Evolutionary conservation across 2,329 filamentous ascomycete genomes (phyloP), one percentile per base, ranked within the genome.

Genomic region (Colletotrichum sp.): DNA sequence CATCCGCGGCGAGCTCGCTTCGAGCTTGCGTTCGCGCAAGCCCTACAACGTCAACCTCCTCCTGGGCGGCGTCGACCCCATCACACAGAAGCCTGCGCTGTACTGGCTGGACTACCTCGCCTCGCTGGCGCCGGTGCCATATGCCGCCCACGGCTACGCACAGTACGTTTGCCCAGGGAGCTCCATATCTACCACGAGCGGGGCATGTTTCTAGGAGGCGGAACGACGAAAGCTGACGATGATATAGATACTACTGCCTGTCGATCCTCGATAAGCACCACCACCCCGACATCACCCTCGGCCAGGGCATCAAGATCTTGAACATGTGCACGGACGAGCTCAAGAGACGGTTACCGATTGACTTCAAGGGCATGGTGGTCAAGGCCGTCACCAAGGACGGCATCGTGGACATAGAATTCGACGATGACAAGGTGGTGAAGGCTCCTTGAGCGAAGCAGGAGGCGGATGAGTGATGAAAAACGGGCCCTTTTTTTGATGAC

Each of bases 41-140:
- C 97, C 97, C 8, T 99, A 99, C 89, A 98, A 94, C 77, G 97
- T 99, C 85, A 99, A 99, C 88, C 92, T 99, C 77, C 91, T 99
- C 77, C 93, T 99, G 75, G 97, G 96, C 79, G 97, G 98, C 79
- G 94, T 98, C 81, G 96, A 99, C 86, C 93, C 95, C 79, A 97
- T 98, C 87, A 96, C 95, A 80, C 91, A 95, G 87, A 95, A 97
- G 90, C 96, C 97, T 32, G 94, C 94, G 82, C 88, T 99, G 80
- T 98, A 98, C 91, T 99, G 97, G 97, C 91, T 98, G 81, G 96
- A 99, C 85, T 99, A 99, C 87, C 92, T 99, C 83, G 97, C 96
- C 79, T 93, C 96, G 77, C 88, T 96, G 83, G 96, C 96, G 6
- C 92, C 95, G 36, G 89, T 99, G 64, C 97, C 97, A 72, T 99